A percentile compares a stretch with the other conserved stretches of the same genome.
Conservation (phyloP, 768 basidiomycete species). For the Rhizopogon sp. region DNA sequence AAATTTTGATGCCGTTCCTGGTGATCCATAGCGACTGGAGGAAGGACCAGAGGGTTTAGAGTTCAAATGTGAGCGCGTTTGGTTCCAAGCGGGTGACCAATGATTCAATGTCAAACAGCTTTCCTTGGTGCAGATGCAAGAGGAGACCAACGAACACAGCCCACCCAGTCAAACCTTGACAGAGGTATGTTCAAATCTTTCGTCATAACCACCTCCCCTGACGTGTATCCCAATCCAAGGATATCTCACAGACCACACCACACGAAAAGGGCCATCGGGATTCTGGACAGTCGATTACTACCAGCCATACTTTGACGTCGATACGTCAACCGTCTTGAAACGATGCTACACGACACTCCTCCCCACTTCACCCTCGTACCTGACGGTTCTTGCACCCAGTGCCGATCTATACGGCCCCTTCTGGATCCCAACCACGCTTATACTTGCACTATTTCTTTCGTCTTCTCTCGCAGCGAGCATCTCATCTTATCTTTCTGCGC, state of each 20-base stretch:
- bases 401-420: conserved; percentile 86
- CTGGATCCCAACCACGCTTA: conserved; percentile 95
- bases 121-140: conserved; percentile 48
- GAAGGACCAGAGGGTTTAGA: conserved; percentile 67
- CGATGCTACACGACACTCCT: conserved; percentile 76
- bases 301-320: conserved; percentile 84
- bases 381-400: conserved; percentile 50
- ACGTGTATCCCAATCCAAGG: conserved; percentile 33
- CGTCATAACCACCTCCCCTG: not conserved
- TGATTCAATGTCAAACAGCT: conserved; percentile 31
- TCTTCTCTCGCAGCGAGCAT: conserved; percentile 90
- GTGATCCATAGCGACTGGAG: conserved; percentile 42
- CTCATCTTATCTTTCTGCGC: conserved; percentile 73
- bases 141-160: conserved; percentile 20
- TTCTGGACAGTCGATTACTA: conserved; percentile 88
- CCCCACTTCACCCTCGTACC: conserved; percentile 63
- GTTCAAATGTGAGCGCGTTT: conserved; percentile 54
- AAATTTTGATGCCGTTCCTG: not conserved
- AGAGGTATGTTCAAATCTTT: conserved; percentile 34
- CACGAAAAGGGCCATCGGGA: conserved; percentile 42
- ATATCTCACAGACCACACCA: conserved; percentile 53
- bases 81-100: not conserved
- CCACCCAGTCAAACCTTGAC: conserved; percentile 35
- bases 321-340: conserved; percentile 70
- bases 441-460: conserved; percentile 89